Base-by-base conservation (phyloP, 106 monocot genomes). In the Agapanthus africanus region DNA sequence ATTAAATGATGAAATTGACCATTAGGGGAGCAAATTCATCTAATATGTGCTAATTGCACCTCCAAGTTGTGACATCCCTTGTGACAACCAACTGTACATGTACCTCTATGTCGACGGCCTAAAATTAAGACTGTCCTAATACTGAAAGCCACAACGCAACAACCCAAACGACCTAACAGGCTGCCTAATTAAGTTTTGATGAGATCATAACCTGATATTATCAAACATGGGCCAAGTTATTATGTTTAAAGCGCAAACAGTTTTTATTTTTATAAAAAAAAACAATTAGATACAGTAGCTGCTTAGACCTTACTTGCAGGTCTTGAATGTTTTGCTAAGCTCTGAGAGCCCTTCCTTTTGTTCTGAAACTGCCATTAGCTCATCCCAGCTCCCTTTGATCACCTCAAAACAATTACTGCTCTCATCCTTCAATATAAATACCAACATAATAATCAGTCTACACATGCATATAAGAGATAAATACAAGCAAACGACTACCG, bases 341-440 rank as follows among this genome's bases (percentile, higher is more conserved):
- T 86, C 66, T 30, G 34, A 39, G 10, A 91, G 65, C 57, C 94
- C 94, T 41, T 76, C 65, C 63, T 86, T 82, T 6, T 69, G 50
- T 40, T 13, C 59, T 70, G 82, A 70, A 64, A 77, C 74, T 67
- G 59, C 70, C 66, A 74, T 82, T 62, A 95, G 70, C 69, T 88
- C 88, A 84, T 91, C 83, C 91, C 91, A 95, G 67, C 86, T 80
- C 38, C 57, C 74, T 57, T 95, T 95, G 32, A 95, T 95, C 65
- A 86, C 88, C n/a, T 79, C 67, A 59, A 88, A 95, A 51, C 95
- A 91, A 40, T 86, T 91, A 19, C 63, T 60, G 83, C 95, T 91
- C 68, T 82, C 95, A 57, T 84, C 85, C 95, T 91, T 37, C 59
- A 75, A 44, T 16, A 65, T 28, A 4, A 27, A 63, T 33, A 40